Conservation (phyloP, 345 rosid species). For the Camelina laxa region DNA sequence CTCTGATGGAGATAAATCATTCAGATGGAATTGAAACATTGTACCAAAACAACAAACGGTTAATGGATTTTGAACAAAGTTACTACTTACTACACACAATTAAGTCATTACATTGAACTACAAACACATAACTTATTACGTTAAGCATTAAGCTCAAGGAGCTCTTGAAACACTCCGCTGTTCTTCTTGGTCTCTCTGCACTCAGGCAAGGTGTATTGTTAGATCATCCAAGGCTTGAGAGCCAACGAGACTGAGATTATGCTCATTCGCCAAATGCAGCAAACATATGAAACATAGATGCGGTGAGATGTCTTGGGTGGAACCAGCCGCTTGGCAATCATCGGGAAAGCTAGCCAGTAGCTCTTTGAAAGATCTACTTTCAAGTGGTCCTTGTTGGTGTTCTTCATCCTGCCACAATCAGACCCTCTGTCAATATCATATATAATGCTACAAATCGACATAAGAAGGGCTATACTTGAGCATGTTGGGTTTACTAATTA, state of each 20-base stretch:
- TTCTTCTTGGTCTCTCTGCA: constrained; percentile 14
- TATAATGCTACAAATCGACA: not conserved
- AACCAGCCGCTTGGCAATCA: constrained; percentile 75
- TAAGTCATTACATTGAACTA: constrained; percentile 16
- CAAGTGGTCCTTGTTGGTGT: constrained; percentile 53
- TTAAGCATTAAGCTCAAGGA: not conserved
- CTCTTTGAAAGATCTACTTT: constrained; percentile 65
- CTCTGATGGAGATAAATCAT: constrained; percentile 11
- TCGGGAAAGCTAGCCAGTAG: constrained; percentile 71
- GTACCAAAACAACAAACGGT: constrained; percentile 25
- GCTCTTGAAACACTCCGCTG: constrained; percentile 17
- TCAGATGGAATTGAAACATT: constrained; percentile 17
- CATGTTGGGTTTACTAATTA: not conserved
- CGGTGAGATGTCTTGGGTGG: constrained; percentile 73
- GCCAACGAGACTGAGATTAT: constrained; percentile 68
- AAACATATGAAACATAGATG: constrained; percentile 94
- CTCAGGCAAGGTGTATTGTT: constrained; percentile 47
- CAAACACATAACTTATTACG: constrained; percentile 26
- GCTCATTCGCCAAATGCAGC: constrained; percentile 92
- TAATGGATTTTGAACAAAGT: constrained; percentile 25
- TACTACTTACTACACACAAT: not conserved
- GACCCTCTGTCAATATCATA: constrained; percentile 26
- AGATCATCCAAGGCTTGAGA: constrained; percentile 67
- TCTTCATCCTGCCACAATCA: constrained; percentile 39
- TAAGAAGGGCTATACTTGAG: not conserved